These are phyloP conservation scores for Boechera stricta DNA, from an alignment of 345 rosid genomes.

Conservation along the genomic window DNA sequence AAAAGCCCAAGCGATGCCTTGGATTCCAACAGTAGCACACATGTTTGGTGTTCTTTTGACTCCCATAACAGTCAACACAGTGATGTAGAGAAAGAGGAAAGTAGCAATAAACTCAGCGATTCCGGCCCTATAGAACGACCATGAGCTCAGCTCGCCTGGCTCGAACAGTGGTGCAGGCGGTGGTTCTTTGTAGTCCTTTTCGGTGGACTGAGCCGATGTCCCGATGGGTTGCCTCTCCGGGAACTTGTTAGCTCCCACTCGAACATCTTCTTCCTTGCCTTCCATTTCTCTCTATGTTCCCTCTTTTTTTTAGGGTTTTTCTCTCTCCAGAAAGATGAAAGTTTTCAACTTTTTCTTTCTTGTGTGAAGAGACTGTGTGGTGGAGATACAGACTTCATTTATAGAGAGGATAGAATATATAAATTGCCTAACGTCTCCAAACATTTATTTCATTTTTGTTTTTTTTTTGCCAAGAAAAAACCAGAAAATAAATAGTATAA, in stretches of 20 bases:
- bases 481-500: slow-evolving; percentile 1
- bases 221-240: slow-evolving; percentile 49
- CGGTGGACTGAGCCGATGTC: slow-evolving; percentile 43
- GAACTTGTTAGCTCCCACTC: slow-evolving; percentile 45
- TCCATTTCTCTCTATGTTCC: slow-evolving; percentile 28
- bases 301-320: not conserved
- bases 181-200: slow-evolving; percentile 50
- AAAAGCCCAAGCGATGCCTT: no score
- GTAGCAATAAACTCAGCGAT: no score
- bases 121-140: no score
- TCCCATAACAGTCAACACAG: no score
- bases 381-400: not conserved
- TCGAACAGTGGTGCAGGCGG: slow-evolving; percentile 50
- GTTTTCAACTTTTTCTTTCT: slow-evolving; percentile 12
- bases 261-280: slow-evolving; percentile 48
- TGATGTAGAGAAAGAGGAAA: no score
- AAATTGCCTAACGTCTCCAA: slow-evolving; percentile 8
- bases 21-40: no score
- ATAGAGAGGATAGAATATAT: slow-evolving; percentile 21
- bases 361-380: no score
- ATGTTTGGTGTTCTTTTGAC: no score
- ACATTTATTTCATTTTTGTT: not conserved
- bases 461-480: not conserved
- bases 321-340: slow-evolving; percentile 30
- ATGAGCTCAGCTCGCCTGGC: no score